Conservation (phyloP, 768 basidiomycete genomes). For the Auricularia sp. region DNA sequence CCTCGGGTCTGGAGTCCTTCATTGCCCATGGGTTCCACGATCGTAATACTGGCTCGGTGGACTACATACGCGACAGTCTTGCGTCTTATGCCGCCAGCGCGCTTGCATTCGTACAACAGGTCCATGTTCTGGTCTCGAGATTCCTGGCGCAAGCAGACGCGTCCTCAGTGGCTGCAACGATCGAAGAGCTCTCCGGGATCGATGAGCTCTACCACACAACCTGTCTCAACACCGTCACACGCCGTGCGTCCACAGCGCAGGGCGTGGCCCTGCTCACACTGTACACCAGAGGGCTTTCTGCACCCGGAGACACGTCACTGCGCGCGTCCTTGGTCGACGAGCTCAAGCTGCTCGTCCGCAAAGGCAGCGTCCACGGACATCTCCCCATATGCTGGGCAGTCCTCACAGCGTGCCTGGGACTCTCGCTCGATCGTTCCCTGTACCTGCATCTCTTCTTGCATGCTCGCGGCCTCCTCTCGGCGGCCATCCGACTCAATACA, state of each 20-base stretch:
- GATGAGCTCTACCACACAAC: constrained; percentile 76
- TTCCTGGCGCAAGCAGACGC: background rate
- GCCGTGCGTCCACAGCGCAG: constrained; percentile 82
- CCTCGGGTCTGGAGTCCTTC: constrained; percentile 86
- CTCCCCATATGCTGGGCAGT: constrained; percentile 88
- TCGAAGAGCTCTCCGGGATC: constrained; percentile 42
- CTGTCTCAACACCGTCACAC: constrained; percentile 82
- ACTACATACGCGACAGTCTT: constrained; percentile 64
- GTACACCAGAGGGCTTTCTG: constrained; percentile 71
- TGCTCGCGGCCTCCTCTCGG: constrained; percentile 80
- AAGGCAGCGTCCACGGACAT: constrained; percentile 65
- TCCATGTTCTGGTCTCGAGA: constrained; percentile 37
- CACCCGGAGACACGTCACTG: constrained; percentile 30
- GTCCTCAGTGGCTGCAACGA: constrained; percentile 14
- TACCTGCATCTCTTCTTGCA: constrained; percentile 92
- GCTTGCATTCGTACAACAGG: constrained; percentile 68
- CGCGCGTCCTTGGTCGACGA: constrained; percentile 41
- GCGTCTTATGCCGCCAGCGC: constrained; percentile 70
- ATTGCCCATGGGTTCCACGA: constrained; percentile 69
- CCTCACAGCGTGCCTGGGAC: constrained; percentile 64
- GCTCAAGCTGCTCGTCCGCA: constrained; percentile 60
- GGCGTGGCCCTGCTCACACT: constrained; percentile 88
- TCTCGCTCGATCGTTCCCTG: constrained; percentile 66
- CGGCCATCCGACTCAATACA: constrained; percentile 83
- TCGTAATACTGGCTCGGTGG: constrained; percentile 19